Percentiles rank a stretch among this genome's conserved stretches.
Evolutionary conservation across 2,329 filamentous ascomycete species (phyloP).

Genomic region (Fusarium sp.): DNA sequence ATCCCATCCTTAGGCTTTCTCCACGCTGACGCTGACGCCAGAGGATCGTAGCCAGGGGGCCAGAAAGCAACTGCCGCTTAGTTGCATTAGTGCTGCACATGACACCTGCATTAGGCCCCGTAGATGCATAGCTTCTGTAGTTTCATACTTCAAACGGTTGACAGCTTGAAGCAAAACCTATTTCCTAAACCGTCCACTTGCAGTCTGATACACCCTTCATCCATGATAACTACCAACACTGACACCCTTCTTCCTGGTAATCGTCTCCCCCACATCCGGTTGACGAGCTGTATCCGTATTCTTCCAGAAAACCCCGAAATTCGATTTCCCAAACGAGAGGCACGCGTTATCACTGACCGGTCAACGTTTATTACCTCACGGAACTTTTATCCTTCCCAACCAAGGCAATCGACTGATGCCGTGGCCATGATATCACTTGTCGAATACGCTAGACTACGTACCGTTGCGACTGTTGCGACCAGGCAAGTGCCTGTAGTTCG

Average conservation of each 20-base stretch:
- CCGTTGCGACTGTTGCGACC: background rate
- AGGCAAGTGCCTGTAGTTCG: conserved; percentile 7
- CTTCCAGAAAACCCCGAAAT: conserved; percentile 33
- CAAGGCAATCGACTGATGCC: conserved; percentile 13
- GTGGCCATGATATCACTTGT: conserved; percentile 25
- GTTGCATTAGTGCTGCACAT: conserved; percentile 38
- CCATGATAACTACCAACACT: conserved; percentile 8
- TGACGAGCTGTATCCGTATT: conserved; percentile 27
- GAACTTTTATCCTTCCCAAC: conserved; percentile 14
- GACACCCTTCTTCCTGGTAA: conserved; percentile 12
- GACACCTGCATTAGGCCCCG: conserved; percentile 13
- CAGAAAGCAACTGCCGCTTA: conserved; percentile 32
- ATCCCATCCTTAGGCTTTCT: conserved; percentile 4
- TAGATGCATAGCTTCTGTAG: conserved; percentile 34
- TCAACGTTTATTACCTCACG: conserved; percentile 19
- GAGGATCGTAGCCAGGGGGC: conserved; percentile 26
- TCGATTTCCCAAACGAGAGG: conserved; percentile 28
- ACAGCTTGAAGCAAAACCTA: conserved; percentile 19
- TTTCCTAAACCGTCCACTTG: conserved; percentile 48
- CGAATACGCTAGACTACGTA: conserved; percentile 2
- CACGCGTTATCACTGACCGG: conserved; percentile 11
- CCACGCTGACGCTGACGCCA: conserved; percentile 36
- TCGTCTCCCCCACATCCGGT: conserved; percentile 34
- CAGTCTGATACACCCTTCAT: conserved; percentile 44
- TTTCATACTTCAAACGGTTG: conserved; percentile 40